A percentile compares a stretch with the other conserved stretches of the same genome.
Evolutionary conservation across 805 yeast genomes (phyloP).

Genomic region (Wickerhamiella alocasiicola): DNA sequence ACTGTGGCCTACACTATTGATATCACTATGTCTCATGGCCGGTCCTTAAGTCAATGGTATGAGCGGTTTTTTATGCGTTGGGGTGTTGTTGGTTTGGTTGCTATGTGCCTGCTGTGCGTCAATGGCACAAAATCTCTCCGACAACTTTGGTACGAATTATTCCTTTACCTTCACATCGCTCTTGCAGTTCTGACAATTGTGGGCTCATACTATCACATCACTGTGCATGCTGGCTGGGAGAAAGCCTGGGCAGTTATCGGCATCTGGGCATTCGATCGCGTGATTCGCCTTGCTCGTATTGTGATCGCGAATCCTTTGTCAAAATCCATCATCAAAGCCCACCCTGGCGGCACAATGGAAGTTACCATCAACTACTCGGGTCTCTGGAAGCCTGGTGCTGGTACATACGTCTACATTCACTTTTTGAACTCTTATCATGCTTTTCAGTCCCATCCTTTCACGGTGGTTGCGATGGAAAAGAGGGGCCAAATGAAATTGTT

Average conservation of each 20-base stretch:
- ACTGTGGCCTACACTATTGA: slow-evolving; percentile 38
- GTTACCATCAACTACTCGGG: no score
- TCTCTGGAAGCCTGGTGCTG: slow-evolving; percentile 26
- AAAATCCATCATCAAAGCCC: neutral
- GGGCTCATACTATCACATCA: slow-evolving; percentile 48
- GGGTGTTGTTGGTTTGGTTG: slow-evolving; percentile 22
- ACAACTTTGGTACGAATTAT: slow-evolving; percentile 41
- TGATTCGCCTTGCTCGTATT: slow-evolving; percentile 44
- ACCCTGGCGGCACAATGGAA: no score
- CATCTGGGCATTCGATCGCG: slow-evolving; percentile 57
- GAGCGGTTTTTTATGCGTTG: slow-evolving; percentile 17
- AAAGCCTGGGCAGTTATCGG: slow-evolving; percentile 44
- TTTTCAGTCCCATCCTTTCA: slow-evolving; percentile 70
- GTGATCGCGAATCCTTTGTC: slow-evolving; percentile 6
- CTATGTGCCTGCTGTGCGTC: slow-evolving; percentile 29
- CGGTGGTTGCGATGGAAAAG: slow-evolving; percentile 24
- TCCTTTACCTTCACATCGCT: slow-evolving; percentile 43
- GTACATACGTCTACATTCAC: slow-evolving; percentile 15
- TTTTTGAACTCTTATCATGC: slow-evolving; percentile 36
- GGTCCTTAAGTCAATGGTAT: slow-evolving; percentile 12
- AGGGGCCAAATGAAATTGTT: slow-evolving; percentile 9
- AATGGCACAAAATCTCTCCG: slow-evolving; percentile 43
- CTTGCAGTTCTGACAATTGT: slow-evolving; percentile 42
- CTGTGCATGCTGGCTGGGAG: no score
- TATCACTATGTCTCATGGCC: slow-evolving; percentile 18